Evolutionary conservation across 805 yeast species (phyloP).

Genomic region (Lipomyces anomalus): DNA sequence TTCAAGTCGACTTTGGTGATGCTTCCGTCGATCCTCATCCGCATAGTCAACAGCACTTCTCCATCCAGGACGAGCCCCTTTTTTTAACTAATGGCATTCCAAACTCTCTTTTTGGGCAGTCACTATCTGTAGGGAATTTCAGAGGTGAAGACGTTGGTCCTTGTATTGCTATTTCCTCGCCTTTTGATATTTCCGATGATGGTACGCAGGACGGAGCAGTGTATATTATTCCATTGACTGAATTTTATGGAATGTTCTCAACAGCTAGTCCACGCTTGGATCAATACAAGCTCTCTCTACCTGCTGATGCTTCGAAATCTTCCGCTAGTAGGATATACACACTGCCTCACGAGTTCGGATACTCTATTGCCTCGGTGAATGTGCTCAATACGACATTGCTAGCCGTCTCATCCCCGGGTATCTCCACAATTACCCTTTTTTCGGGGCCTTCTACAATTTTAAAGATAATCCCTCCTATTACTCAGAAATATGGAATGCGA

Average conservation of each 20-base stretch:
- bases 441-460: conserved; percentile 15
- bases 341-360: conserved; percentile 42
- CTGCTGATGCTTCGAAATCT: not conserved
- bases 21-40: not conserved
- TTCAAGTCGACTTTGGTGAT: not conserved
- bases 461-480: conserved; percentile 30
- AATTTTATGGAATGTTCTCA: conserved; percentile 12
- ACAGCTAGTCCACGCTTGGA: not conserved
- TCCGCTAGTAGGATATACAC: conserved; percentile 11
- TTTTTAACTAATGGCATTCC: conserved; percentile 19
- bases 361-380: conserved; percentile 33
- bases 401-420: conserved; percentile 50
- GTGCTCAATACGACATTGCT: conserved; percentile 35
- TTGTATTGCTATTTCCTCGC: conserved; percentile 49
- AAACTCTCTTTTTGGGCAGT: conserved; percentile 45
- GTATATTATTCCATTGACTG: conserved; percentile 19
- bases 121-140: conserved; percentile 42
- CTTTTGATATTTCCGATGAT: conserved; percentile 34
- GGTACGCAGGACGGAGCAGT: conserved; percentile 15
- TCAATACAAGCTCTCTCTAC: conserved; percentile 8
- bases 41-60: not conserved
- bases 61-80: conserved; percentile 1
- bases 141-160: conserved; percentile 32
- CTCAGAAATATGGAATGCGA: conserved; percentile 33
- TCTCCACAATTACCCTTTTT: conserved; percentile 39